phyloP scores from a whole-genome alignment of 495 filamentous ascomycete genomes.

The Penicillium turbatum region DNA sequence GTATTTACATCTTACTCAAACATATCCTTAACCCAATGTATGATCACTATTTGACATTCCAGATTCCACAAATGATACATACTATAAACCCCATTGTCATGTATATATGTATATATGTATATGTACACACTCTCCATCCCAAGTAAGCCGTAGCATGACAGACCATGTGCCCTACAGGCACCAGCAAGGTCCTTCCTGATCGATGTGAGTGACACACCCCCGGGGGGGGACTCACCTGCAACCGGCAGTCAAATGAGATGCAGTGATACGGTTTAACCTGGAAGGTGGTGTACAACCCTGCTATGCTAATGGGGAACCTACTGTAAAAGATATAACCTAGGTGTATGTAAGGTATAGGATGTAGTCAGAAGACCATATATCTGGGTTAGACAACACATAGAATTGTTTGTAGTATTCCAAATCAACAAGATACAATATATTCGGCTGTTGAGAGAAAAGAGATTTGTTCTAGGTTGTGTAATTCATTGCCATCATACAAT shows the following conservation, averaged over 20 bases:
- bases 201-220: too few species aligned
- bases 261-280: slow-evolving; percentile 1
- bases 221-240: too few species aligned
- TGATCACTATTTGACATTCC: too few species aligned
- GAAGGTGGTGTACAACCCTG: neutral
- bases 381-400: too few species aligned
- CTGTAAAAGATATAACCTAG: neutral
- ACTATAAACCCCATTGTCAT: neutral
- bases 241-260: neutral
- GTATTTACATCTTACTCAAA: too few species aligned
- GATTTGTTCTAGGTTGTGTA: neutral
- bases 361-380: neutral
- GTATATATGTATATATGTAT: too few species aligned
- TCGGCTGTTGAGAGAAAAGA: neutral
- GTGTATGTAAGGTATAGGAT: too few species aligned
- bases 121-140: too few species aligned
- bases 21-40: too few species aligned
- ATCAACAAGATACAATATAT: neutral
- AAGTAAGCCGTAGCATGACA: neutral
- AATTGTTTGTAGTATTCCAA: neutral
- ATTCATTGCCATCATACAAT: neutral
- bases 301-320: neutral
- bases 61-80: neutral
- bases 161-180: neutral
- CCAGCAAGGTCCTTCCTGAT: neutral